Conservation (phyloP, 2,329 filamentous ascomycete species). For the Neopestalotiopsis sp. region DNA sequence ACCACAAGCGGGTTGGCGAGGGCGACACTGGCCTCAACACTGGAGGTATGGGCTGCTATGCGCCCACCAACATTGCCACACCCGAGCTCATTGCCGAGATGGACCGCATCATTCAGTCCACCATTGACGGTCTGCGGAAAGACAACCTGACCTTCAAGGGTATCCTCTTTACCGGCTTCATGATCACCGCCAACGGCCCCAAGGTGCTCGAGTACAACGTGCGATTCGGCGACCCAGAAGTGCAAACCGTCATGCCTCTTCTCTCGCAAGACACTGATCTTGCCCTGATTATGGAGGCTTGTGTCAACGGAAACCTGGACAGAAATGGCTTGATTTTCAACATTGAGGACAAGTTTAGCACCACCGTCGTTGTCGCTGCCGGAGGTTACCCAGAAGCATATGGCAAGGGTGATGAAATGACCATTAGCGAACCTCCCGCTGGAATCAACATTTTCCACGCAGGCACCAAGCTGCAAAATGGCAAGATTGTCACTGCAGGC, state of each 20-base stretch:
- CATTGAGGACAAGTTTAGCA: conserved; percentile 73
- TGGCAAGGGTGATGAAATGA: conserved; percentile 73
- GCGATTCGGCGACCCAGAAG: conserved; percentile 90
- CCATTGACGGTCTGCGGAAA: conserved; percentile 83
- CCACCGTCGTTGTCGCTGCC: conserved; percentile 92
- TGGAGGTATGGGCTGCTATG: conserved; percentile 97
- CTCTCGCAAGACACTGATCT: conserved; percentile 73
- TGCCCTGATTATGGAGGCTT: conserved; percentile 87
- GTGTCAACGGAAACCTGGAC: conserved; percentile 75
- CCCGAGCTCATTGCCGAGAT: conserved; percentile 78
- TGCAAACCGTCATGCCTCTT: conserved; percentile 64
- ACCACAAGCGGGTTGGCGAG: conserved; percentile 94
- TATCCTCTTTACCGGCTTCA: conserved; percentile 82
- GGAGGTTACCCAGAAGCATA: conserved; percentile 90
- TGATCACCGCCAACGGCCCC: conserved; percentile 77
- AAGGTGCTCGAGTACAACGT: conserved; percentile 94
- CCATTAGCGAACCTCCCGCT: conserved; percentile 48
- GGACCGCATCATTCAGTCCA: conserved; percentile 88
- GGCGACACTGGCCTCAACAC: conserved; percentile 92
- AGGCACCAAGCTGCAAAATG: conserved; percentile 72
- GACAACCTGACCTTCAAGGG: conserved; percentile 78
- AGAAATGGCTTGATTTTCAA: conserved; percentile 64
- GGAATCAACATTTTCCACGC: conserved; percentile 87
- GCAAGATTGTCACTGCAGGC: conserved; percentile 76
- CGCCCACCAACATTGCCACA: conserved; percentile 81